Percentiles rank a stretch among this genome's conserved stretches.
phyloP scores from a whole-genome alignment of 2,329 filamentous ascomycete genomes.

The Beauveria brongniartii region DNA sequence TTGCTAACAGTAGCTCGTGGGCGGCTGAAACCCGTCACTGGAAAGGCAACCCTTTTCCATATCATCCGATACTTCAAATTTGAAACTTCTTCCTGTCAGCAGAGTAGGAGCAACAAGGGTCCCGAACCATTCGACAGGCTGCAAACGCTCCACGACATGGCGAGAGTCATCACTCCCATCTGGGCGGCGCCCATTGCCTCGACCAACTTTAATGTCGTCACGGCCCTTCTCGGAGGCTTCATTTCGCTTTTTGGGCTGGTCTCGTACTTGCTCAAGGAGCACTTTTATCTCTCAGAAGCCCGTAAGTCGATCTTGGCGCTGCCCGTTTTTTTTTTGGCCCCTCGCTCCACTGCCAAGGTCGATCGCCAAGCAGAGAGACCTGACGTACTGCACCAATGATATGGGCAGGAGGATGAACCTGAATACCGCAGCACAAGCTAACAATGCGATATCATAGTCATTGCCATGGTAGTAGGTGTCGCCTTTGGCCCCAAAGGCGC shows the following conservation, averaged over 20 bases:
- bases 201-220: conserved; percentile 77
- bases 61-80: neutral
- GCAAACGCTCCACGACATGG: neutral
- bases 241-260: conserved; percentile 85
- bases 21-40: conserved; percentile 7
- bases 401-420: too few relatives aligned
- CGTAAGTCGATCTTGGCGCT: conserved; percentile 43
- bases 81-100: neutral
- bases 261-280: conserved; percentile 83
- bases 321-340: neutral
- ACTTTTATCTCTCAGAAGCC: conserved; percentile 84
- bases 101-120: neutral
- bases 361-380: neutral
- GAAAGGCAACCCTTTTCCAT: neutral
- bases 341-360: neutral
- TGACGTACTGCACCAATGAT: neutral
- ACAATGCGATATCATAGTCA: conserved; percentile 45
- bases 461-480: conserved; percentile 72
- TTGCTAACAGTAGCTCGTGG: conserved; percentile 13
- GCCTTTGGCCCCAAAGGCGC: conserved; percentile 70
- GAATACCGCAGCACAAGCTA: neutral
- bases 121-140: neutral
- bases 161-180: conserved; percentile 6
- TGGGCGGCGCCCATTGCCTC: conserved; percentile 42
- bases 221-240: conserved; percentile 75